Percentiles rank a stretch among this genome's conserved stretches.
Evolutionary conservation across 169 alveolate genomes (phyloP).

Genomic region (Plasmodium yoelii): DNA sequence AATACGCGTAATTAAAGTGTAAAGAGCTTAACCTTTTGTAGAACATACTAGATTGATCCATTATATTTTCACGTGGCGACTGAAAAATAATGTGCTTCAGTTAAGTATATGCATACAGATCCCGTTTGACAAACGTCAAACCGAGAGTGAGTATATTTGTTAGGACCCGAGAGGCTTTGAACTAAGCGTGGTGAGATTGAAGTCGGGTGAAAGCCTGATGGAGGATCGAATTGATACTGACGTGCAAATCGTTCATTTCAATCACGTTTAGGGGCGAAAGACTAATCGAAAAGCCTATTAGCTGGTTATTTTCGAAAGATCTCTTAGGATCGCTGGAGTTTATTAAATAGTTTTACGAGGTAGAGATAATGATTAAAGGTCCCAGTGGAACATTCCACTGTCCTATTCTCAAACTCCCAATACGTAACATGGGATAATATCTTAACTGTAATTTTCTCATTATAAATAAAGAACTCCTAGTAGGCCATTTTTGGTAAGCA

Average conservation of each 20-base stretch:
- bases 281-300: slow-evolving; percentile 95
- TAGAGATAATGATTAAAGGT: slow-evolving; percentile 92
- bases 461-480: slow-evolving; percentile 90
- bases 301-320: slow-evolving; percentile 96
- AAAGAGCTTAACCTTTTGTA: too few relatives aligned
- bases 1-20: too few relatives aligned
- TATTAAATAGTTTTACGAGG: slow-evolving; percentile 87
- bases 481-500: slow-evolving; percentile 95
- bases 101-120: slow-evolving; percentile 7
- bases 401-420: slow-evolving; percentile 89
- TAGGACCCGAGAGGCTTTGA: slow-evolving; percentile 95
- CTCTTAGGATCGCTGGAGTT: slow-evolving; percentile 94
- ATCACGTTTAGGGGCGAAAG: slow-evolving; percentile 95
- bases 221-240: slow-evolving; percentile 93
- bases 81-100: too few relatives aligned
- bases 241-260: slow-evolving; percentile 94
- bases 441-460: slow-evolving; percentile 5
- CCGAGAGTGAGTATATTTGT: slow-evolving; percentile 91
- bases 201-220: slow-evolving; percentile 93
- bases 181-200: slow-evolving; percentile 94
- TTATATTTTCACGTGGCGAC: too few relatives aligned
- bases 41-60: too few relatives aligned
- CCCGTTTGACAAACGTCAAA: slow-evolving; percentile 74
- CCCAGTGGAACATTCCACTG: slow-evolving; percentile 87
- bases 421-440: slow-evolving; percentile 5